A percentile compares a stretch with the other conserved stretches of the same genome.
phyloP scores from a whole-genome alignment of 2,329 filamentous ascomycete genomes.

The Cladosporium colombiae region DNA sequence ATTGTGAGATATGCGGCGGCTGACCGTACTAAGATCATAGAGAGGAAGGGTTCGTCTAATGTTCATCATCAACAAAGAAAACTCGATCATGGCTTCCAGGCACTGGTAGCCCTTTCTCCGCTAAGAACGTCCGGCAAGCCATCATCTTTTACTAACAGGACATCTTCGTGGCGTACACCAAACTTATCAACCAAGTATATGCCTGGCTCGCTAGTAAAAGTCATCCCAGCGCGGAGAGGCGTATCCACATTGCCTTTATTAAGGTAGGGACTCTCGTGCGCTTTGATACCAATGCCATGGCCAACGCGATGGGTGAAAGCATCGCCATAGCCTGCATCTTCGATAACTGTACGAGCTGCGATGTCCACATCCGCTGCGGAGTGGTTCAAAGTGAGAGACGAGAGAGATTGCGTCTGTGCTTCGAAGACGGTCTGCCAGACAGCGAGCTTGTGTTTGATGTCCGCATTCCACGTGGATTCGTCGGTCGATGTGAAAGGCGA shows the following conservation, averaged over 20 bases:
- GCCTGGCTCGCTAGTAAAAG: conserved; percentile 64
- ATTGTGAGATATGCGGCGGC: background rate
- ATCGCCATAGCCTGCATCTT: conserved; percentile 58
- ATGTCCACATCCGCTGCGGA: conserved; percentile 63
- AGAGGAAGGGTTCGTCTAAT: background rate
- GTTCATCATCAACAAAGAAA: background rate
- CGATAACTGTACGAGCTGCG: conserved; percentile 60
- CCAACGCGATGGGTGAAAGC: conserved; percentile 64
- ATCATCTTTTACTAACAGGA: conserved; percentile 57
- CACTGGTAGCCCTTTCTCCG: conserved; percentile 51
- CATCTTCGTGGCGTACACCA: conserved; percentile 64
- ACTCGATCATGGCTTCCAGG: background rate
- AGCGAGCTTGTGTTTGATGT: conserved; percentile 51
- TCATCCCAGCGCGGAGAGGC: conserved; percentile 58
- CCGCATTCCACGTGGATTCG: conserved; percentile 28
- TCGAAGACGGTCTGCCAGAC: conserved; percentile 64
- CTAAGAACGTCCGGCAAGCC: conserved; percentile 59
- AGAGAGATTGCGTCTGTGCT: conserved; percentile 59
- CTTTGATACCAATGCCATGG: conserved; percentile 67
- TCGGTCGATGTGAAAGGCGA: conserved; percentile 37
- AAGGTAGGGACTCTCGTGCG: conserved; percentile 65
- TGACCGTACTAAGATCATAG: background rate
- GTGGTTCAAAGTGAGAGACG: conserved; percentile 52
- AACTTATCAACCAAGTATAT: conserved; percentile 62
- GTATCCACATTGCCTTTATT: conserved; percentile 60